These are phyloP conservation scores for Pseudogymnoascus sp. DNA, from an alignment of 2,329 filamentous ascomycete genomes.

Conservation along the genomic window DNA sequence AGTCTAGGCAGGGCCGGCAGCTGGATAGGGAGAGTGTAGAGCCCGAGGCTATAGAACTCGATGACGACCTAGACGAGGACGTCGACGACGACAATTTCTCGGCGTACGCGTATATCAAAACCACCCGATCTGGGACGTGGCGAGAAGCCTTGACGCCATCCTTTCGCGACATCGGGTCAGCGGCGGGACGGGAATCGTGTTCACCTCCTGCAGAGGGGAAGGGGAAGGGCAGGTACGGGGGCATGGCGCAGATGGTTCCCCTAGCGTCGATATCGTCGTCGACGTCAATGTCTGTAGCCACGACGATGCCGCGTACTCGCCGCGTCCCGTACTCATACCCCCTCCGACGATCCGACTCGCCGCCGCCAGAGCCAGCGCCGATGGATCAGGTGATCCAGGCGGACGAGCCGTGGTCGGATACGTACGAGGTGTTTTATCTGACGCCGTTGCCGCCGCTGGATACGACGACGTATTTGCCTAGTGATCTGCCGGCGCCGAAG, in stretches of 20 bases:
- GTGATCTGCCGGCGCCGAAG: too few relatives aligned
- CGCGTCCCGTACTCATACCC: too few relatives aligned
- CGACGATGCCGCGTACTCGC: too few relatives aligned
- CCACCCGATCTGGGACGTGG: background rate
- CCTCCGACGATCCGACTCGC: too few relatives aligned
- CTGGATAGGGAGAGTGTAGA: background rate
- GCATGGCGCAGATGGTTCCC: background rate
- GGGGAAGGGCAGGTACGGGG: background rate
- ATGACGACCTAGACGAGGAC: background rate
- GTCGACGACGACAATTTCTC: background rate
- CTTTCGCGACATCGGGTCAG: background rate
- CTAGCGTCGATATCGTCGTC: background rate
- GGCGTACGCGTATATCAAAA: too few relatives aligned
- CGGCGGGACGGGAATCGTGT: background rate
- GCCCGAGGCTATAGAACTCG: background rate
- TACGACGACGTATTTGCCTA: too few relatives aligned
- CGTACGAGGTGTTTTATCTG: background rate
- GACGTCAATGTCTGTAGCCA: too few relatives aligned
- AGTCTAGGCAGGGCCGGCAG: too few relatives aligned
- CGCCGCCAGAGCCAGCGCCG: background rate
- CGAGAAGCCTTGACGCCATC: background rate
- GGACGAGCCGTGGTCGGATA: background rate
- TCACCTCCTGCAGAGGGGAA: background rate
- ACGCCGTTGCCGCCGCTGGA: background rate
- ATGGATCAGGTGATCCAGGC: background rate